phyloP scores from a whole-genome alignment of 495 filamentous ascomycete species.

The Aspergillus mulundensis region DNA sequence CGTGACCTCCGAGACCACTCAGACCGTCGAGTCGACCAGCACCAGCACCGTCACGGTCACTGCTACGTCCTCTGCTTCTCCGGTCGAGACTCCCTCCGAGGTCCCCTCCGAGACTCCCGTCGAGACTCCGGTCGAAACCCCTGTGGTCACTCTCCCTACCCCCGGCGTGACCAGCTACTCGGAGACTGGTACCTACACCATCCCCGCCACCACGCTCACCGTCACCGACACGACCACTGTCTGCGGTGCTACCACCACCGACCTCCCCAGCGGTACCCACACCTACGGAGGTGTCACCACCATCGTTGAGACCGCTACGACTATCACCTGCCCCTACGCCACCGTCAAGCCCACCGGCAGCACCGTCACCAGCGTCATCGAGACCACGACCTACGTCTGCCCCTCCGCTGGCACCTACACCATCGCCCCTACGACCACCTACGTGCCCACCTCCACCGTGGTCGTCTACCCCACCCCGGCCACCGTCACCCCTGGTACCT shows the following conservation, averaged over 20 bases:
- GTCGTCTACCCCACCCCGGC: constrained; percentile 64
- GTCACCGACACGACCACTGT: constrained; percentile 69
- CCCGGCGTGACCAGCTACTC: constrained; percentile 62
- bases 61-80: constrained; percentile 11
- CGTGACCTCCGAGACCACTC: constrained; percentile 21
- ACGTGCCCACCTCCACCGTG: constrained; percentile 49
- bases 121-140: constrained; percentile 27
- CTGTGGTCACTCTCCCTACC: constrained; percentile 51
- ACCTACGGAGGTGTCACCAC: constrained; percentile 77
- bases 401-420: constrained; percentile 77
- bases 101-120: constrained; percentile 29
- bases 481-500: constrained; percentile 65
- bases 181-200: constrained; percentile 72
- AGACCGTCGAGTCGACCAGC: constrained; percentile 36
- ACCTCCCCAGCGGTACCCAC: constrained; percentile 60
- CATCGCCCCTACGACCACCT: constrained; percentile 66
- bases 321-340: constrained; percentile 69
- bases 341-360: constrained; percentile 57
- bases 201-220: constrained; percentile 71
- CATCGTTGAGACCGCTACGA: constrained; percentile 63
- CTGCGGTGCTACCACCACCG: constrained; percentile 59
- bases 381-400: constrained; percentile 73
- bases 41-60: constrained; percentile 37
- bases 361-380: constrained; percentile 66
- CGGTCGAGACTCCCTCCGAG: constrained; percentile 6